These are phyloP conservation scores for Phytophthora pseudosyringae DNA, from an alignment of 352 stramenopile genomes.

Conservation along the genomic window DNA sequence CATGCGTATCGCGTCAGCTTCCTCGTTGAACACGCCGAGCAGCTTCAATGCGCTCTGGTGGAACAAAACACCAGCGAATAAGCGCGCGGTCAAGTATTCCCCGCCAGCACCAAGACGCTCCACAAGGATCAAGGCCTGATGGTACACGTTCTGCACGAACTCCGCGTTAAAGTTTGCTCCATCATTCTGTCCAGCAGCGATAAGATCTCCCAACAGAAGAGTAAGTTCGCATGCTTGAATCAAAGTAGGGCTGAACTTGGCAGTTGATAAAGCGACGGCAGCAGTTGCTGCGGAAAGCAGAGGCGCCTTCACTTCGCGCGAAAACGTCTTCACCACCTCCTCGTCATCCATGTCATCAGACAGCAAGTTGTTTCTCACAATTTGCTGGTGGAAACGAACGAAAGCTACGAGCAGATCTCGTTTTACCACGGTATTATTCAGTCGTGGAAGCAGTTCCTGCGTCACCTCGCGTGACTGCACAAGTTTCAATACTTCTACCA, in stretches of 20 bases:
- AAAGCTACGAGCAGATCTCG: slow-evolving; percentile 43
- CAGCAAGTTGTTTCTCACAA: slow-evolving; percentile 42
- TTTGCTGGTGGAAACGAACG: slow-evolving; percentile 38
- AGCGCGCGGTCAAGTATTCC: slow-evolving; percentile 54
- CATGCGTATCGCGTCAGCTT: slow-evolving; percentile 50
- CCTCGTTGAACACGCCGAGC: slow-evolving; percentile 52
- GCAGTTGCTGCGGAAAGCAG: slow-evolving; percentile 29
- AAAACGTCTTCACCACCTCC: slow-evolving; percentile 41
- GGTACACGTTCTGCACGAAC: slow-evolving; percentile 50
- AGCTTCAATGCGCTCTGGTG: slow-evolving; percentile 43
- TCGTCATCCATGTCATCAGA: slow-evolving; percentile 64
- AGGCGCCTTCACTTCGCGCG: slow-evolving; percentile 23
- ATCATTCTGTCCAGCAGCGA: slow-evolving; percentile 24
- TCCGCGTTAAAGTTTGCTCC: slow-evolving; percentile 14
- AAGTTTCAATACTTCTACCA: slow-evolving; percentile 42
- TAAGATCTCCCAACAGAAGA: slow-evolving; percentile 30
- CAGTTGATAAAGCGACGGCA: slow-evolving; percentile 19
- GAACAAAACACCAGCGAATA: slow-evolving; percentile 64
- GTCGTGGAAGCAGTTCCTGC: slow-evolving; percentile 13
- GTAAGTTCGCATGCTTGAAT: slow-evolving; percentile 45
- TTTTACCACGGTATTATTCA: slow-evolving; percentile 22
- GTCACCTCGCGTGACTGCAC: slow-evolving; percentile 34
- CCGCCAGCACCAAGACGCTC: slow-evolving; percentile 46
- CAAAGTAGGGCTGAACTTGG: slow-evolving; percentile 24
- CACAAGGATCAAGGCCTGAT: slow-evolving; percentile 46